A percentile compares a stretch with the other conserved stretches of the same genome.
Evolutionary conservation across 2,329 filamentous ascomycete genomes (phyloP).

Genomic region (Claviceps arundinis): DNA sequence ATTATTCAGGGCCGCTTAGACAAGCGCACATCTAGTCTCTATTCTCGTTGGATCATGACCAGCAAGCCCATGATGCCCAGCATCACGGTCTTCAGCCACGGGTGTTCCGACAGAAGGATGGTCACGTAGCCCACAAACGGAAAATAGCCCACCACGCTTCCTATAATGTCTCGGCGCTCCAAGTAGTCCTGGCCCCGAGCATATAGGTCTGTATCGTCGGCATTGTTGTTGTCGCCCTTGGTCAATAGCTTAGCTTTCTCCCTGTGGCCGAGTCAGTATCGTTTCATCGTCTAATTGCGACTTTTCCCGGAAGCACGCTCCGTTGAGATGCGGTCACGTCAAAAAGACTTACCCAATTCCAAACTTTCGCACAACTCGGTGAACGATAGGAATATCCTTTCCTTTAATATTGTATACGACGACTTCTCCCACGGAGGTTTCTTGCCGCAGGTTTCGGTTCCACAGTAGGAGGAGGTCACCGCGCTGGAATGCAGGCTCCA

Average conservation of each 20-base stretch:
- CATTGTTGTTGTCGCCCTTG: conserved; percentile 92
- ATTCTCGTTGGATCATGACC: conserved; percentile 87
- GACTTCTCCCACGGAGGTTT: conserved; percentile 43
- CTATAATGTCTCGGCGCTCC: conserved; percentile 78
- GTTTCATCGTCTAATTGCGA: no score
- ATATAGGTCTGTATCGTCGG: conserved; percentile 82
- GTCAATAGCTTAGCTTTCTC: conserved; percentile 64
- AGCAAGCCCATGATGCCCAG: conserved; percentile 88
- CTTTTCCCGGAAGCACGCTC: no score
- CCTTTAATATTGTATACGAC: conserved; percentile 67
- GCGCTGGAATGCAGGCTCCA: conserved; percentile 73
- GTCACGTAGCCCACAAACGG: conserved; percentile 96
- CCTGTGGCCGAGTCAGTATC: conserved; percentile 19
- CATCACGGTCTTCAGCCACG: conserved; percentile 94
- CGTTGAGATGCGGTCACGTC: no score
- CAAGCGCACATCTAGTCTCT: background rate
- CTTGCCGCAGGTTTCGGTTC: conserved; percentile 52
- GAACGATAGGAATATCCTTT: conserved; percentile 96
- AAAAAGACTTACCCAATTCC: conserved; percentile 34
- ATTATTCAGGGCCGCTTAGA: no score
- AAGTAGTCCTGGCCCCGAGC: conserved; percentile 78
- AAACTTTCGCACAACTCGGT: conserved; percentile 71
- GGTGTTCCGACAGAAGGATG: conserved; percentile 87
- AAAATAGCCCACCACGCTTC: conserved; percentile 81
- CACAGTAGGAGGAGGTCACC: conserved; percentile 66